Evolutionary conservation across 1,139 yeast genomes (phyloP).

Genomic region (Kluyveromyces sp.): DNA sequence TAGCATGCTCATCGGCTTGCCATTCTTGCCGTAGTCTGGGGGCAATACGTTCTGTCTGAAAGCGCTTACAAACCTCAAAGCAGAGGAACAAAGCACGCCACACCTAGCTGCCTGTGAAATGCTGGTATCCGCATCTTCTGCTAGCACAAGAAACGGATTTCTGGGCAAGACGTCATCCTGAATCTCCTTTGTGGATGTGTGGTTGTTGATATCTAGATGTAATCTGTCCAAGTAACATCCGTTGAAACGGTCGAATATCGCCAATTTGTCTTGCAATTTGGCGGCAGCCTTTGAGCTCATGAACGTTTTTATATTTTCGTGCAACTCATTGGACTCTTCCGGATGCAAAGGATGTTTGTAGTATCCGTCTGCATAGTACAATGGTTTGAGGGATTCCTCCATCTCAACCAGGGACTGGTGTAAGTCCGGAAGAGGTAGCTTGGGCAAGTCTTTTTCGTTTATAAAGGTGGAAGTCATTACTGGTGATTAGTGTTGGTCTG

Average conservation of each 20-base stretch:
- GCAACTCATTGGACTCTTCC: slow-evolving; percentile 15
- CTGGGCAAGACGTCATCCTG: slow-evolving; percentile 69
- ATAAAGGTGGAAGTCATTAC: background rate
- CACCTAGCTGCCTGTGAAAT: slow-evolving; percentile 60
- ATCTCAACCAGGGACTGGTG: slow-evolving; percentile 18
- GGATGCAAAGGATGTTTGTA: slow-evolving; percentile 24
- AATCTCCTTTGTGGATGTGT: slow-evolving; percentile 48
- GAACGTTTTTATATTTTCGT: slow-evolving; percentile 35
- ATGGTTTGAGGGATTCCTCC: slow-evolving; percentile 24
- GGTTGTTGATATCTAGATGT: slow-evolving; percentile 46
- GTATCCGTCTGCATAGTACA: slow-evolving; percentile 28
- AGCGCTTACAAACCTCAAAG: slow-evolving; percentile 56
- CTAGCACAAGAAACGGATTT: slow-evolving; percentile 64
- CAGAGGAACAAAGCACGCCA: slow-evolving; percentile 56
- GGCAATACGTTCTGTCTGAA: slow-evolving; percentile 46
- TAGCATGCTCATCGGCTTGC: slow-evolving; percentile 53
- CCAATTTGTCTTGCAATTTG: slow-evolving; percentile 46
- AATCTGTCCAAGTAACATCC: slow-evolving; percentile 52
- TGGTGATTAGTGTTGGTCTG: background rate
- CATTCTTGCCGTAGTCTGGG: slow-evolving; percentile 49
- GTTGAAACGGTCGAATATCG: slow-evolving; percentile 35
- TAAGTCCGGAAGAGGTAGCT: slow-evolving; percentile 24
- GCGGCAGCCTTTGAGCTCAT: slow-evolving; percentile 36
- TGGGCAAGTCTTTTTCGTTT: slow-evolving; percentile 14
- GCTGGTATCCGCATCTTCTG: slow-evolving; percentile 64